These are phyloP conservation scores for Neurospora sp. DNA, from an alignment of 495 filamentous ascomycete genomes.

Conservation along the genomic window DNA sequence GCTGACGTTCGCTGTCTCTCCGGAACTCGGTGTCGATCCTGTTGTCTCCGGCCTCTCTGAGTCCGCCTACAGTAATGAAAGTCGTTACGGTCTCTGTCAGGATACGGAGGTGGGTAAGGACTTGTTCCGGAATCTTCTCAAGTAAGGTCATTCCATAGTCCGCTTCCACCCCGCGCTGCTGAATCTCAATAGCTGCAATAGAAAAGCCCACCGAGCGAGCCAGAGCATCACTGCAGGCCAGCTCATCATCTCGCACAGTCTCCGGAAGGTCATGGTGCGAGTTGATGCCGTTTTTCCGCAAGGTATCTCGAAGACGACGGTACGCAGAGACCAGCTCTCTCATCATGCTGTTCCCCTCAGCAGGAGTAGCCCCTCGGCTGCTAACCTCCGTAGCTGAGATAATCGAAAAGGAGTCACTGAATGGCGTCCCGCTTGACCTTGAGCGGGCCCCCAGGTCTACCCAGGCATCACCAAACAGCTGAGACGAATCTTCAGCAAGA, in stretches of 20 bases:
- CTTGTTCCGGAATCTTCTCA: slow-evolving; percentile 74
- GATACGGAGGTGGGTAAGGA: slow-evolving; percentile 81
- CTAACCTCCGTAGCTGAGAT: slow-evolving; percentile 12
- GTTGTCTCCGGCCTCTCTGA: slow-evolving; percentile 49
- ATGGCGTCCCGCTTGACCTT: slow-evolving; percentile 19
- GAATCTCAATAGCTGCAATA: slow-evolving; percentile 86
- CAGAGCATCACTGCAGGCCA: slow-evolving; percentile 58
- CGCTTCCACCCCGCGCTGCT: slow-evolving; percentile 76
- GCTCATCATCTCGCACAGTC: slow-evolving; percentile 17
- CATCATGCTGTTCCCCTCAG: slow-evolving; percentile 36
- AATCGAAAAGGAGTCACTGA: slow-evolving; percentile 21
- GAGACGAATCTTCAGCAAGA: slow-evolving; percentile 31
- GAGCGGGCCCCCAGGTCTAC: slow-evolving; percentile 18
- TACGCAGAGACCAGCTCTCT: slow-evolving; percentile 75
- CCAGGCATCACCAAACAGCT: slow-evolving; percentile 27
- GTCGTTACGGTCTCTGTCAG: slow-evolving; percentile 80
- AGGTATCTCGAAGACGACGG: slow-evolving; percentile 65
- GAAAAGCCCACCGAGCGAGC: slow-evolving; percentile 71
- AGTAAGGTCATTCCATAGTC: slow-evolving; percentile 65
- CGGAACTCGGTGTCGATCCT: slow-evolving; percentile 57
- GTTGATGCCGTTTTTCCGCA: slow-evolving; percentile 58
- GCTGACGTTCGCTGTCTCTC: slow-evolving; percentile 58
- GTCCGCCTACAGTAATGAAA: slow-evolving; percentile 67
- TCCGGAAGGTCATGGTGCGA: slow-evolving; percentile 25
- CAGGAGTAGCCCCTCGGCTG: slow-evolving; percentile 11